Percentiles rank a stretch among this genome's conserved stretches.
Evolutionary conservation across 768 basidiomycete genomes (phyloP).

Genomic region (Infundibulicybe gibba): DNA sequence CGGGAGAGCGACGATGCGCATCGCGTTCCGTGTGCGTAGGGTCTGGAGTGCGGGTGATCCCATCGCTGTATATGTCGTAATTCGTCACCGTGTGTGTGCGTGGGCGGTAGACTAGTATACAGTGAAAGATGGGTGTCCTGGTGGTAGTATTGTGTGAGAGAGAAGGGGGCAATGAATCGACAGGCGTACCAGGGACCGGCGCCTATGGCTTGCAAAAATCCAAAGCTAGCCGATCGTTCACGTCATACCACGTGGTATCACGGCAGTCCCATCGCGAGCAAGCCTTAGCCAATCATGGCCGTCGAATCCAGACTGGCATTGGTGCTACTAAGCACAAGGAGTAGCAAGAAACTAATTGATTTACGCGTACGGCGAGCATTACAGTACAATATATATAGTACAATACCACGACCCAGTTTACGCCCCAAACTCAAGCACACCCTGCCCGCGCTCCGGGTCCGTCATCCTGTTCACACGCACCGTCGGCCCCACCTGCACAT

Average conservation of each 20-base stretch:
- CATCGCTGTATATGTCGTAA: not conserved
- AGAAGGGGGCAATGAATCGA: too few relatives aligned
- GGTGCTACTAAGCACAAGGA: too few relatives aligned
- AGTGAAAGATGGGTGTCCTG: not conserved
- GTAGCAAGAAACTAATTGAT: too few relatives aligned
- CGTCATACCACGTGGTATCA: too few relatives aligned
- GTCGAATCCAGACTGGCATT: too few relatives aligned
- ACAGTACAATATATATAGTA: conserved; percentile 6
- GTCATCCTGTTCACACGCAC: conserved; percentile 77
- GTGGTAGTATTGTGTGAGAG: too few relatives aligned
- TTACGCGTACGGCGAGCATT: conserved; percentile 5
- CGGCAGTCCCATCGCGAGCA: too few relatives aligned
- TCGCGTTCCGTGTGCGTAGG: conserved; percentile 20
- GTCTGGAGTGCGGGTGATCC: conserved; percentile 1
- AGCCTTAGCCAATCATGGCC: too few relatives aligned
- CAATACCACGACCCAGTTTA: conserved; percentile 2
- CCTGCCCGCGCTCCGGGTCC: conserved; percentile 73
- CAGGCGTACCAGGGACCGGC: too few relatives aligned
- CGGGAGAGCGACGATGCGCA: conserved; percentile 44
- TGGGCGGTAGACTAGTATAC: not conserved
- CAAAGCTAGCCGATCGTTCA: too few relatives aligned
- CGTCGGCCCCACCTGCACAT: conserved; percentile 58
- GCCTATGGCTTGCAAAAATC: too few relatives aligned
- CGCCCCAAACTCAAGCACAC: conserved; percentile 27
- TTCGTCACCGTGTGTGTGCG: not conserved